Conservation (phyloP, 768 basidiomycete genomes). For the Gautieria morchelliformis region DNA sequence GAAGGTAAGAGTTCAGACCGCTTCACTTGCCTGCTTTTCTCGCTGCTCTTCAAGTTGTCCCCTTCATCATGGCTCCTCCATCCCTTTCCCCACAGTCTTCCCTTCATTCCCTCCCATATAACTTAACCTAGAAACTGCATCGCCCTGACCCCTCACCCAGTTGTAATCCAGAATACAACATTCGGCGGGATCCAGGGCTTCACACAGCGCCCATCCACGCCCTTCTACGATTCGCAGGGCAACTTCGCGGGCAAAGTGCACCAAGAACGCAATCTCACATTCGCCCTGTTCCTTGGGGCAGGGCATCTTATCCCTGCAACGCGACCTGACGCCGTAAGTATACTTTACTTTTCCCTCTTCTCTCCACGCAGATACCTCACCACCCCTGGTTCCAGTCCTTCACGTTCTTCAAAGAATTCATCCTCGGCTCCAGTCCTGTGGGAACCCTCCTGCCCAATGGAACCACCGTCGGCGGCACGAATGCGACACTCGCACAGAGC, state of each 20-base stretch:
- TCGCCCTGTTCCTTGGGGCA: conserved; percentile 8
- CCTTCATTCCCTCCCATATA: too few relatives aligned
- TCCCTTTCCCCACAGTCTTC: too few relatives aligned
- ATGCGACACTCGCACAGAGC: conserved; percentile 33
- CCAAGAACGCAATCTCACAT: conserved; percentile 10
- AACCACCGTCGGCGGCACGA: conserved; percentile 39
- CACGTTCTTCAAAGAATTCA: conserved; percentile 9
- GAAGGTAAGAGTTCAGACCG: conserved; percentile 33
- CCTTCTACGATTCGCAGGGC: conserved; percentile 4
- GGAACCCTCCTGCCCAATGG: conserved; percentile 12
- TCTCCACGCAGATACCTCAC: neutral
- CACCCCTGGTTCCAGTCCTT: neutral
- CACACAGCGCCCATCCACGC: conserved; percentile 6
- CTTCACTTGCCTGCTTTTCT: too few relatives aligned
- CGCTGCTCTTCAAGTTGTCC: neutral
- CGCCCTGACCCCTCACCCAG: neutral
- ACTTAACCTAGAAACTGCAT: too few relatives aligned
- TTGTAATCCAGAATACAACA: conserved; percentile 11
- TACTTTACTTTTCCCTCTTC: neutral
- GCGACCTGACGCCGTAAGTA: conserved; percentile 6
- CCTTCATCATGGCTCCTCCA: too few relatives aligned
- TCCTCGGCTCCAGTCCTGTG: conserved; percentile 3
- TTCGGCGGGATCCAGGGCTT: conserved; percentile 13
- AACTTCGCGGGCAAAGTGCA: conserved; percentile 9
- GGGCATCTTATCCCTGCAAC: conserved; percentile 10